Base-by-base conservation (phyloP, 306 rosid genomes). In the Dryas drummondii region DNA sequence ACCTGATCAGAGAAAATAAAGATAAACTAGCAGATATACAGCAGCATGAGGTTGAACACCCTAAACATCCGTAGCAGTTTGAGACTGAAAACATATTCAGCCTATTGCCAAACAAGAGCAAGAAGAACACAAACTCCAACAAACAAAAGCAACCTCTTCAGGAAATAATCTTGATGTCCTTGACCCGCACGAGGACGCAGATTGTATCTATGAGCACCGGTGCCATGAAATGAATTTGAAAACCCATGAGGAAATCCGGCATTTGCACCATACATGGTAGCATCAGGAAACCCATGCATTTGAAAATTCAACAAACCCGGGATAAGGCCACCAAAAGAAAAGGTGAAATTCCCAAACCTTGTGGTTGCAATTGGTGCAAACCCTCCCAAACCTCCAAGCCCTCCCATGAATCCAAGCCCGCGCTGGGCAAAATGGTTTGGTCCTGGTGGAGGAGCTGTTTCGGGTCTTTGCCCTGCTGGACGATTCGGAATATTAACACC, bases 391-490 rank as follows among this genome's bases (percentile, higher is more conserved):
- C 82, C 82, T 27, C 82, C 86, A 79, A 87, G 56, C 48, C 96
- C 93, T 79, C 98, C 92, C 87, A 71, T 88, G 78, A 84, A 83
- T 60, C 94, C 96, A 61, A 88, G 83, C 13, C 91, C 93, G 68
- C 83, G 86, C 26, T 56, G 97, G 54, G 73, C 82, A 80, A 92
- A 90, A 68, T 85, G 89, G 47, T 84, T 82, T 4, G 90, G 76
- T 9, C 90, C 97, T 7, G 93, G 93, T 3, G 89, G 91, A 75
- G 93, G 89, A 59, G 91, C 97, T 37, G 91, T 85, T 86, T 88
- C 97, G 1, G 96, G 96, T 45, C 97, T 87, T 81, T 90, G 97
- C 52, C 96, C 97, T 15, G 90, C 57, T 0, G 93, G 97, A 56
- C 97, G 96, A 79, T 85, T 87, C 0, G 97, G 97, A 73, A 91